phyloP scores from a whole-genome alignment of 169 alveolate species.

The Eimeria brunetti region DNA sequence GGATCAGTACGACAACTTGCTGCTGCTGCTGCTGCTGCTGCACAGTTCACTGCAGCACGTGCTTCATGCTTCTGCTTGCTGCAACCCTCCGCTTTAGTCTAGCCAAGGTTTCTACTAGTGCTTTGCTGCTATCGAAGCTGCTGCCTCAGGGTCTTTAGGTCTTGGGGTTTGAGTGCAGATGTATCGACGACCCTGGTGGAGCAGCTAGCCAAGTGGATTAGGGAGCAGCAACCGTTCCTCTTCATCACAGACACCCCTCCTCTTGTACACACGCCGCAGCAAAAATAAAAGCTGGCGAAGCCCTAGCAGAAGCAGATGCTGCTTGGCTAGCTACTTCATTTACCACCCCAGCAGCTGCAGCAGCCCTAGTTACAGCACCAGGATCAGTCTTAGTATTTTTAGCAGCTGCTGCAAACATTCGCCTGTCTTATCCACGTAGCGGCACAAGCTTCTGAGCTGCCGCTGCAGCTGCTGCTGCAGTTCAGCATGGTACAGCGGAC shows the following conservation, averaged over 20 bases:
- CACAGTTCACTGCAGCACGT: not conserved
- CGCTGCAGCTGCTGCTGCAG: conserved; percentile 7
- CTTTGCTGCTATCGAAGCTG: not conserved
- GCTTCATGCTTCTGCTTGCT: not conserved
- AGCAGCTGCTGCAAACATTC: conserved; percentile 26
- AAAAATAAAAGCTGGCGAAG: not conserved
- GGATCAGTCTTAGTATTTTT: not conserved
- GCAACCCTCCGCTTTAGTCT: not conserved
- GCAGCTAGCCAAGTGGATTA: conserved; percentile 73
- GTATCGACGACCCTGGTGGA: conserved; percentile 47
- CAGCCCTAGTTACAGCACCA: not conserved
- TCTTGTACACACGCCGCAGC: conserved; percentile 53
- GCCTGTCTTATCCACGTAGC: not conserved
- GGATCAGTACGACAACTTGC: conserved; percentile 73
- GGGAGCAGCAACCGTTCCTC: conserved; percentile 75
- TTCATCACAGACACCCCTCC: conserved; percentile 69
- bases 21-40: conserved; percentile 53
- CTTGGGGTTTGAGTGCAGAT: conserved; percentile 22
- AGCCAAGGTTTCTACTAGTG: not conserved
- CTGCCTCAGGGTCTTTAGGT: not conserved
- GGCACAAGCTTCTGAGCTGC: conserved; percentile 17
- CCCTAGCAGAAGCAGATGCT: not conserved
- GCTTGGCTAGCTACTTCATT: not conserved
- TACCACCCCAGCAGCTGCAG: not conserved
- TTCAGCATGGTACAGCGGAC: not conserved